These are phyloP conservation scores for Pythium graminicola DNA, from an alignment of 352 stramenopile species.

Conservation along the genomic window DNA sequence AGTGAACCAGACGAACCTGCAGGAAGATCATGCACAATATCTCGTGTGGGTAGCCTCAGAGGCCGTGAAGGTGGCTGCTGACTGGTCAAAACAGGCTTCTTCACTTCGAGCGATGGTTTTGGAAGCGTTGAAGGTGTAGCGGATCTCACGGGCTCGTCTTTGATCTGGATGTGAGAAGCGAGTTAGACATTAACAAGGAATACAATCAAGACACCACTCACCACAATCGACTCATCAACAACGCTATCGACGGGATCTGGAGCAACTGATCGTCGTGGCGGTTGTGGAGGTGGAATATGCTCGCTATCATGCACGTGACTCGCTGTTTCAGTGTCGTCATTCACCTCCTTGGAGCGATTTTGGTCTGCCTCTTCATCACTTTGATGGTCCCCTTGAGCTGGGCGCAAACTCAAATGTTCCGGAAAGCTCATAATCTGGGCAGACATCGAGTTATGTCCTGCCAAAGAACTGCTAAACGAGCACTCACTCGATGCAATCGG, in stretches of 20 bases:
- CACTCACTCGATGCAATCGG: constrained; percentile 45
- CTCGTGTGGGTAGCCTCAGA: neutral
- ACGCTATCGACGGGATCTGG: neutral
- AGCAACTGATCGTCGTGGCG: neutral
- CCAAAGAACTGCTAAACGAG: constrained; percentile 61
- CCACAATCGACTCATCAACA: constrained; percentile 13
- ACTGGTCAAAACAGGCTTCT: no score
- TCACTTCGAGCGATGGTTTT: neutral
- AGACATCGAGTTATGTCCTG: constrained; percentile 42
- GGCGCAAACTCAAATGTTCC: constrained; percentile 53
- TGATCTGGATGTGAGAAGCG: constrained; percentile 3
- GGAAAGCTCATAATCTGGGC: constrained; percentile 55
- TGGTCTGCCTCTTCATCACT: constrained; percentile 19
- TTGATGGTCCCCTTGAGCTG: constrained; percentile 21
- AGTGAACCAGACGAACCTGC: no score
- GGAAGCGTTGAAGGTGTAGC: neutral
- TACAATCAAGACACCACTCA: neutral
- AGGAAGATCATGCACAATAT: no score
- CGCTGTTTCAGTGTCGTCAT: neutral
- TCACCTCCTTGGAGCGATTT: neutral
- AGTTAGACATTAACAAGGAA: neutral
- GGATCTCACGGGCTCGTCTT: constrained; percentile 13
- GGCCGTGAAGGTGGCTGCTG: neutral
- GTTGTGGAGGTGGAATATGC: neutral
- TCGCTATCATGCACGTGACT: neutral